Conservation (phyloP, 805 yeast genomes). For the Suhomyces tanzawaensis region DNA sequence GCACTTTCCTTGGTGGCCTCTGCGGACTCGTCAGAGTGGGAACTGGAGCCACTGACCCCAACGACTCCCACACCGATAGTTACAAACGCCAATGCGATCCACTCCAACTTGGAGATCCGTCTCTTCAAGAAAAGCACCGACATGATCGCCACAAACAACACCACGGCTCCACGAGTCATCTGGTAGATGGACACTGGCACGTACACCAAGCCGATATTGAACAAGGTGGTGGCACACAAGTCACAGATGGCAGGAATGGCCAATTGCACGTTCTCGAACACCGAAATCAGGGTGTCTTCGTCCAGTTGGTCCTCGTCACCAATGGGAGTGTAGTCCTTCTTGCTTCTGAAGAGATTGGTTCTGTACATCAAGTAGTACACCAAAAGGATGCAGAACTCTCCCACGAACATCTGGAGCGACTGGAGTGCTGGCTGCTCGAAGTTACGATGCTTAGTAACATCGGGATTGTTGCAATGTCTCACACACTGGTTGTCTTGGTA, state of each 20-base stretch:
- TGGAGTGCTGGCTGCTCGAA: constrained; percentile 81
- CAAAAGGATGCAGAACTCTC: constrained; percentile 55
- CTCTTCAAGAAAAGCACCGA: constrained; percentile 61
- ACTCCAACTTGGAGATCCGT: constrained; percentile 57
- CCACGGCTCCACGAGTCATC: constrained; percentile 80
- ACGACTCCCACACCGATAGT: constrained; percentile 68
- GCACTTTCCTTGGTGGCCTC: constrained; percentile 14
- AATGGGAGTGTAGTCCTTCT: constrained; percentile 16
- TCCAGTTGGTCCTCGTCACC: constrained; percentile 9
- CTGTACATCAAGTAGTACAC: constrained; percentile 33
- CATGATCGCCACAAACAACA: constrained; percentile 70
- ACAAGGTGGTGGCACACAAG: constrained; percentile 66
- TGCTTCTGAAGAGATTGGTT: constrained; percentile 8
- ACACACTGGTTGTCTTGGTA: constrained; percentile 76
- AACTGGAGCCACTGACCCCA: constrained; percentile 62
- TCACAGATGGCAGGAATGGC: constrained; percentile 72
- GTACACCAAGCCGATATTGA: constrained; percentile 71
- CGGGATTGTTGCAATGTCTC: constrained; percentile 48
- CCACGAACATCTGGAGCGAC: constrained; percentile 78
- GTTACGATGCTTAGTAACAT: constrained; percentile 36
- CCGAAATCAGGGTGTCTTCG: constrained; percentile 8
- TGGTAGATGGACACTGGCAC: constrained; percentile 80
- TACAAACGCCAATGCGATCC: constrained; percentile 65
- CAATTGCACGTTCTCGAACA: constrained; percentile 22
- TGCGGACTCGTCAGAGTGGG: constrained; percentile 10